Evolutionary conservation across 768 basidiomycete species (phyloP).

Genomic region (Lanmaoa rubissima): DNA sequence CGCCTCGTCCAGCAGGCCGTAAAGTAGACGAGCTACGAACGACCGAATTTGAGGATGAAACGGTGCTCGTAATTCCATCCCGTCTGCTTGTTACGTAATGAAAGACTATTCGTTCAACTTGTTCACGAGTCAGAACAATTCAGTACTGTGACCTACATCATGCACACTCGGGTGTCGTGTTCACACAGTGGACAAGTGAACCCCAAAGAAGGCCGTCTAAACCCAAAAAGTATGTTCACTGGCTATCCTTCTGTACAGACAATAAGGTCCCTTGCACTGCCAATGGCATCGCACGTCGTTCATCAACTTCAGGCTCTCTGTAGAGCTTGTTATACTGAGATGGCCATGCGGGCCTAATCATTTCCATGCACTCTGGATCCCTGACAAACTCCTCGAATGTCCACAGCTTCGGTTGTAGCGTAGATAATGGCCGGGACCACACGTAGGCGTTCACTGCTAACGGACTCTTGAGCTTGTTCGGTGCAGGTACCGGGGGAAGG

Average conservation of each 20-base stretch:
- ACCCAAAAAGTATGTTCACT: too few relatives aligned
- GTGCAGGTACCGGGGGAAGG: constrained; percentile 41
- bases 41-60: too few relatives aligned
- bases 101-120: too few relatives aligned
- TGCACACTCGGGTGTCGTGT: too few relatives aligned
- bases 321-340: constrained; percentile 40
- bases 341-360: constrained; percentile 64
- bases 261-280: constrained; percentile 31
- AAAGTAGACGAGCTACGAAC: too few relatives aligned
- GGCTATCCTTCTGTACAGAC: not conserved
- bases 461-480: constrained; percentile 32
- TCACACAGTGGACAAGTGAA: too few relatives aligned
- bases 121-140: too few relatives aligned
- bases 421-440: constrained; percentile 44
- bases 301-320: constrained; percentile 56
- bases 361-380: constrained; percentile 71
- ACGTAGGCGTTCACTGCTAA: constrained; percentile 68
- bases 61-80: too few relatives aligned
- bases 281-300: constrained; percentile 32
- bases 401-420: constrained; percentile 68
- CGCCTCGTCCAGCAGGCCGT: too few relatives aligned
- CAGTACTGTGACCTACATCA: too few relatives aligned
- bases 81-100: too few relatives aligned
- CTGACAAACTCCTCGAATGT: constrained; percentile 76
- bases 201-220: too few relatives aligned